Evolutionary conservation across 345 rosid genomes (phyloP).

Genomic region (Angophora floribunda): DNA sequence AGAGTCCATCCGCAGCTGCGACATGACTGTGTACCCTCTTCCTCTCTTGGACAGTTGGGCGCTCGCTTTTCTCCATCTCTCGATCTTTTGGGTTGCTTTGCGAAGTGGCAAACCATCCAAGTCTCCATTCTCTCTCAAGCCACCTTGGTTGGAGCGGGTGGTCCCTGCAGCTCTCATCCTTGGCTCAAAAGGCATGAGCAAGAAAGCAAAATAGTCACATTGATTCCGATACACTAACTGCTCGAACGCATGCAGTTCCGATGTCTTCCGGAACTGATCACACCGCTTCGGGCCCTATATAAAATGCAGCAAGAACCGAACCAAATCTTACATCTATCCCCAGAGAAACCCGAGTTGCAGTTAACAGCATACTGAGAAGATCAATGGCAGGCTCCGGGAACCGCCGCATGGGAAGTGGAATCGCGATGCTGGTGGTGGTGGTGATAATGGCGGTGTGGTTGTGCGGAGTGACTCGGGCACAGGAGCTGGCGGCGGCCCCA

Average conservation of each 20-base stretch:
- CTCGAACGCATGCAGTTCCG: background rate
- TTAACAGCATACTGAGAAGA: background rate
- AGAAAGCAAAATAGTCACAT: background rate
- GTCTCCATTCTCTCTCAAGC: background rate
- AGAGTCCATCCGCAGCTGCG: background rate
- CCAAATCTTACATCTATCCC: background rate
- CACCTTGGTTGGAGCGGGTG: background rate
- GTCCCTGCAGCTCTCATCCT: background rate
- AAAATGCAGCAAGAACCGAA: background rate
- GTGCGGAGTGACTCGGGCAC: background rate
- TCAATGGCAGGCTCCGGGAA: background rate
- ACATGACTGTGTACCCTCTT: background rate
- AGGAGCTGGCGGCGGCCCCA: background rate
- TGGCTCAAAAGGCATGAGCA: background rate
- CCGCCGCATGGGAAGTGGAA: background rate
- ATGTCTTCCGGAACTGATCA: background rate
- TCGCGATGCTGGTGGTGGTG: background rate
- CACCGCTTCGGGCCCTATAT: background rate
- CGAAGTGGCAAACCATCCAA: background rate
- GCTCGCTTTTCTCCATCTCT: background rate
- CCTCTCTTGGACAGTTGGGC: background rate
- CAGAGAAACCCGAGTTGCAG: background rate
- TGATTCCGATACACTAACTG: background rate
- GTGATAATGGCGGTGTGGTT: background rate
- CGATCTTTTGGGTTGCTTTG: background rate